Evolutionary conservation across 768 basidiomycete genomes (phyloP), one percentile per base, ranked within the genome.

Genomic region (Tricholoma flavovirens): DNA sequence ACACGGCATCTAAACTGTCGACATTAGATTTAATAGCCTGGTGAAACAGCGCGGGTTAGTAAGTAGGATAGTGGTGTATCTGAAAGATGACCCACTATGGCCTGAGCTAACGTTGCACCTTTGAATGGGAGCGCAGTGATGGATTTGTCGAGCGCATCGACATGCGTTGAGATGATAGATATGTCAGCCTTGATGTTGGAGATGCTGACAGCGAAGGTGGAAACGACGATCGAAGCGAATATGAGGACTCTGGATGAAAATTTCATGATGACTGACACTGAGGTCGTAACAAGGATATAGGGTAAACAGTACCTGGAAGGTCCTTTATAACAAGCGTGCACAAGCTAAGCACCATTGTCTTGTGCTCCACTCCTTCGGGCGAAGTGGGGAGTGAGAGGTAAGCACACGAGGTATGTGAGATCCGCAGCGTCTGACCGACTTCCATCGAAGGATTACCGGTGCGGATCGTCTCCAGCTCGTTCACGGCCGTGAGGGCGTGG

Each of bases 11-110:
- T 14, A 69, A 49, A 17, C 48, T 62, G 5, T 33, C 58, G 1
- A 68, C 63, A 45, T 61, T 60, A 9, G 48, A 64, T 49, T 71
- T 66, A 54, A 73, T 69, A 7, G 54, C 55, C 67, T 69, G 50
- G 5, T 10, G 17, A 4, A 11, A 19, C 8, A 12, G 22, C 7
- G 24, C 6, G 21, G 11, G 14, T 38, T 21, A n/a, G 26, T 7
- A 55, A 2, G 10, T 48, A 3, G 21, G 3, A 38, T 38, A 48
- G 14, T 8, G 46, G 10, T 9, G 43, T 5, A 15, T 10, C 26
- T 21, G 5, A 33, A 43, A 5, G 14, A 22, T 2, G n/a, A 52
- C 66, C 9, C 48, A 74, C 71, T 51, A 70, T 56, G 35, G 69
- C 72, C 10, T 40, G 29, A 29, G 51, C 8, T 1, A 74, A 43